These are phyloP conservation scores for Oryza punctata DNA, from an alignment of 176 grass and related monocot species.

Conservation along the genomic window DNA sequence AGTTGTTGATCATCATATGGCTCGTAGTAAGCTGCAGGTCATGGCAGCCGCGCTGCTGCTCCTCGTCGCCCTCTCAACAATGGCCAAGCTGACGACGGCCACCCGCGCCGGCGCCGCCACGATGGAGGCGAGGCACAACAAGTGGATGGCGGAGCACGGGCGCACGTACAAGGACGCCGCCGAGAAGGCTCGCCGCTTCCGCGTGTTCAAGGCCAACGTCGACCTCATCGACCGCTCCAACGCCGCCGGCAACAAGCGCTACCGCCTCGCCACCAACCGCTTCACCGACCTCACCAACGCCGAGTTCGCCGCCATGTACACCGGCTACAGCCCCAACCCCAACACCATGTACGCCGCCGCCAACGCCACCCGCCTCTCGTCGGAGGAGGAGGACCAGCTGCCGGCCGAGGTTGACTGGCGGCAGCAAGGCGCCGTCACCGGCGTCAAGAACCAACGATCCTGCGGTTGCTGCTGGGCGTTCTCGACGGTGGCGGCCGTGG, in stretches of 20 bases:
- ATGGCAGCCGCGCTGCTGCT: too few relatives aligned
- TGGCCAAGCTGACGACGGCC: too few relatives aligned
- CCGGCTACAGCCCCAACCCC: constrained; percentile 2
- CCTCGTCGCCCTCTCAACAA: too few relatives aligned
- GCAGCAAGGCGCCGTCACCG: constrained; percentile 15
- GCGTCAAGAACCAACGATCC: constrained; percentile 15
- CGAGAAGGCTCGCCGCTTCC: background rate
- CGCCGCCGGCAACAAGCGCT: background rate
- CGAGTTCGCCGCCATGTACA: constrained; percentile 1
- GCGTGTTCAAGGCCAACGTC: constrained; percentile 29
- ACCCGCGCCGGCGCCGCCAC: background rate
- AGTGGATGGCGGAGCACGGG: background rate
- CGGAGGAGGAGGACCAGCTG: background rate
- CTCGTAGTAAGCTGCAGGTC: too few relatives aligned
- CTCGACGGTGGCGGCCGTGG: constrained; percentile 18
- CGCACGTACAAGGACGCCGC: constrained; percentile 6
- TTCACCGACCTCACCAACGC: constrained; percentile 15
- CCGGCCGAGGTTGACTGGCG: background rate
- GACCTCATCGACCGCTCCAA: constrained; percentile 27
- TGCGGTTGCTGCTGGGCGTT: constrained; percentile 34
- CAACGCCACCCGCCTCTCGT: background rate
- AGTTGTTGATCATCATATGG: too few relatives aligned
- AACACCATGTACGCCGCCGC: background rate
- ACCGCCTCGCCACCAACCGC: constrained; percentile 13
- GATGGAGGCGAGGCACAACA: background rate